These are phyloP conservation scores for Aspergillus sp. DNA, from an alignment of 2,329 filamentous ascomycete genomes.

Conservation along the genomic window DNA sequence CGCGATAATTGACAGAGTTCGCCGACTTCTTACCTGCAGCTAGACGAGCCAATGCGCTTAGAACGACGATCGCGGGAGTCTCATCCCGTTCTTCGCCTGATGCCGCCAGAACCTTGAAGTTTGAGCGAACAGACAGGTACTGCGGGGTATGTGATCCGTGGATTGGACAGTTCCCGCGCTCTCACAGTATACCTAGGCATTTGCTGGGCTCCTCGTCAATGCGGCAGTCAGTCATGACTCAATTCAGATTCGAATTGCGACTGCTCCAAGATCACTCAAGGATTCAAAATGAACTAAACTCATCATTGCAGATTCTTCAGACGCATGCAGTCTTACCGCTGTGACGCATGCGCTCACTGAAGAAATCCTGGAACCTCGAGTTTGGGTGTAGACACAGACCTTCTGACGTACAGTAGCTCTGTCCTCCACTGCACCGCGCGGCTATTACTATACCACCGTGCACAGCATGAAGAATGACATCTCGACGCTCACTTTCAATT, in stretches of 20 bases:
- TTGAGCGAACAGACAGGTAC: neutral
- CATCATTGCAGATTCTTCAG: neutral
- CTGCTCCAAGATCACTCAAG: neutral
- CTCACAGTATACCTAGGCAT: neutral
- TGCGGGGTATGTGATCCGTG: neutral
- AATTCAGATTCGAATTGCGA: neutral
- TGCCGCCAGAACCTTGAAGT: neutral
- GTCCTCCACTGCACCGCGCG: neutral
- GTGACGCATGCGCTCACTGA: neutral
- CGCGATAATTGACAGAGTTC: neutral
- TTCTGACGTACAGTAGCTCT: neutral
- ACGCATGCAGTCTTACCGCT: no score
- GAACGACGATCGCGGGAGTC: conserved; percentile 2
- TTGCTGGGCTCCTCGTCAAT: neutral
- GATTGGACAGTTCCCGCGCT: neutral
- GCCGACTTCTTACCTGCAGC: neutral
- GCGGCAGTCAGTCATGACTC: no score
- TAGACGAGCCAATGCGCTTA: neutral
- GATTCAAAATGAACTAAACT: neutral
- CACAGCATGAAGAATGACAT: neutral
- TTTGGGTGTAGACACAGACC: neutral
- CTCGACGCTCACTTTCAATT: neutral
- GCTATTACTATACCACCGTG: neutral
- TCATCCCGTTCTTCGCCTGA: neutral
- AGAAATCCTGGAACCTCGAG: neutral